These are phyloP conservation scores for Rhododendron henanense DNA, from an alignment of 148 eudicot genomes.

Conservation along the genomic window DNA sequence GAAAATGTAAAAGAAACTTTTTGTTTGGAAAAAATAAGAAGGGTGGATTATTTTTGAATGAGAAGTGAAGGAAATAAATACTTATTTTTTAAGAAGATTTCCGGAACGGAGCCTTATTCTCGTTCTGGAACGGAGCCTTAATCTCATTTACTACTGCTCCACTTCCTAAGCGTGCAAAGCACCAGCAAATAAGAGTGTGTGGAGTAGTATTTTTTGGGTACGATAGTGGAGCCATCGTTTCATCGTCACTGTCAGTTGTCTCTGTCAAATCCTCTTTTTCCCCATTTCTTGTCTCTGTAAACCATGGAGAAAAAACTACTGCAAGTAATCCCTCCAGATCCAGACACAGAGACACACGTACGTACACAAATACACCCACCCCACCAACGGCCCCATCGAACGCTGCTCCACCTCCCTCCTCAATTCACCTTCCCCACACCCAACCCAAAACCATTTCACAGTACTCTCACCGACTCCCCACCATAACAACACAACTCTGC, in stretches of 20 bases:
- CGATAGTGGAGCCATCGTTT: not conserved
- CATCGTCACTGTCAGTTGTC: not conserved
- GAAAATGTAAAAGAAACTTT: no score
- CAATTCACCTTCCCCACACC: not conserved
- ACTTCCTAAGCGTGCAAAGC: not conserved
- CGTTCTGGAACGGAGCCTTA: no score
- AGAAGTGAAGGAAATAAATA: no score
- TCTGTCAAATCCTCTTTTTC: not conserved
- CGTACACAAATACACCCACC: not conserved
- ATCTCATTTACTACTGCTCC: no score
- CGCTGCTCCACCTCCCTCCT: not conserved
- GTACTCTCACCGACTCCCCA: not conserved
- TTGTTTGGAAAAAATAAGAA: no score
- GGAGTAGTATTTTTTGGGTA: not conserved
- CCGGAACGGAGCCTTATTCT: no score
- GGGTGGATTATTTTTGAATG: no score
- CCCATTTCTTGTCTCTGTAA: not conserved
- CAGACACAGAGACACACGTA: not conserved
- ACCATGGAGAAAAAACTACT: not conserved
- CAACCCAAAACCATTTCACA: not conserved
- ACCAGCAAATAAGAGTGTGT: not conserved
- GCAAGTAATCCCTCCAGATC: not conserved
- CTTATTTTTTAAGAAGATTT: no score
- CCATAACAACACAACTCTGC: not conserved
- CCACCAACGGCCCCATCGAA: slow-evolving; percentile 3